Evolutionary conservation across 192 early-diverging fungal genomes (phyloP).

Genomic region (Gaertneriomyces sp.): DNA sequence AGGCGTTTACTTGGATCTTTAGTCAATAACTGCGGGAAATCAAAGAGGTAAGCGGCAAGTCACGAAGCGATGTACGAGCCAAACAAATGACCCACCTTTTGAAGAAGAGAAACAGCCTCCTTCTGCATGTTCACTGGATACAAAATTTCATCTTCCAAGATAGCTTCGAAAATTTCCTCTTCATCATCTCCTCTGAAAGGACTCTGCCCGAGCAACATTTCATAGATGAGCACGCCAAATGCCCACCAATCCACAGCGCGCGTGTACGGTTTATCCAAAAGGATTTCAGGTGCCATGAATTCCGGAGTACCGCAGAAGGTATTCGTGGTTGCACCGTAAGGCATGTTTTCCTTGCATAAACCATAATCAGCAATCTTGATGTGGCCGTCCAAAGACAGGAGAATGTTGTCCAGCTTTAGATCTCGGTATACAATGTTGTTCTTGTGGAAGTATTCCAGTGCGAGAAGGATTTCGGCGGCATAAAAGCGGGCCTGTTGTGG

Average conservation of each 20-base stretch:
- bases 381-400: constrained; percentile 87
- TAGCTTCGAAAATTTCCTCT: constrained; percentile 97
- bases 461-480: constrained; percentile 91
- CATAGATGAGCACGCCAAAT: constrained; percentile 63
- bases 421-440: constrained; percentile 92
- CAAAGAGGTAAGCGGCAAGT: neutral
- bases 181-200: constrained; percentile 96
- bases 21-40: constrained; percentile 63
- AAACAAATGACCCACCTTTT: constrained; percentile 53
- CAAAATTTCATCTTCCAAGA: constrained; percentile 91
- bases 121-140: constrained; percentile 92
- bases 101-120: constrained; percentile 88
- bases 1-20: constrained; percentile 84
- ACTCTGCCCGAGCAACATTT: constrained; percentile 69
- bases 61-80: too few relatives aligned
- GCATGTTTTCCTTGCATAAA: constrained; percentile 96
- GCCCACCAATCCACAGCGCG: constrained; percentile 99
- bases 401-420: constrained; percentile 95
- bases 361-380: constrained; percentile 99
- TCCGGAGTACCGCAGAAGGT: constrained; percentile 99
- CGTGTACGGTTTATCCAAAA: constrained; percentile 90
- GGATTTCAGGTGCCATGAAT: constrained; percentile 98
- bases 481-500: constrained; percentile 94
- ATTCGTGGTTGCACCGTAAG: constrained; percentile 78
- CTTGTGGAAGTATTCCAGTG: constrained; percentile 93